Evolutionary conservation across 2,329 filamentous ascomycete species (phyloP).

Genomic region (Colletotrichum ledebouriae): DNA sequence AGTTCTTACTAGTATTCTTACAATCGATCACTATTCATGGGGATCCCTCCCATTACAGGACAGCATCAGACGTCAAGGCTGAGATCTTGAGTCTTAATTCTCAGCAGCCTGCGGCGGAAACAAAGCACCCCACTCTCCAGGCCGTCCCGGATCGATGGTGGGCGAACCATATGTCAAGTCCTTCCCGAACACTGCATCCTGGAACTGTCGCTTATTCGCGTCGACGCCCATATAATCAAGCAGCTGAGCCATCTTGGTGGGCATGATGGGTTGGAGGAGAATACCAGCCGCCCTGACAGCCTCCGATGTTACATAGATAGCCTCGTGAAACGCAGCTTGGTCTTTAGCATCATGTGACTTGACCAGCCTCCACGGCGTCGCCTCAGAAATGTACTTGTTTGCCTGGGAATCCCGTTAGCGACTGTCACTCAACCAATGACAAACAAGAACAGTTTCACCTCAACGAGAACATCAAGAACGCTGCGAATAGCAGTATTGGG

Average conservation of each 20-base stretch:
- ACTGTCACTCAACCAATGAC: neutral
- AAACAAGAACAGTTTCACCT: slow-evolving; percentile 57
- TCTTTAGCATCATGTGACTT: slow-evolving; percentile 53
- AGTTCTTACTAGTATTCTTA: neutral
- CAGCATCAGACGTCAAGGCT: neutral
- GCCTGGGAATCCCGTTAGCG: slow-evolving; percentile 49
- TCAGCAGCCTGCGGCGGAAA: slow-evolving; percentile 35
- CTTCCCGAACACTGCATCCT: slow-evolving; percentile 70
- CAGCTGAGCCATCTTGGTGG: slow-evolving; percentile 77
- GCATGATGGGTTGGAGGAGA: slow-evolving; percentile 92
- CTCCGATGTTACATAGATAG: slow-evolving; percentile 81
- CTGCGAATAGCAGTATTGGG: slow-evolving; percentile 74
- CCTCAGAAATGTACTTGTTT: slow-evolving; percentile 66
- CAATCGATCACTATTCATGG: neutral
- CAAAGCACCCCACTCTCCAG: slow-evolving; percentile 25
- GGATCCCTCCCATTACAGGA: too few species aligned
- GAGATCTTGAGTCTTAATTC: neutral
- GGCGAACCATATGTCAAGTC: slow-evolving; percentile 78
- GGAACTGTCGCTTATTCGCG: slow-evolving; percentile 70
- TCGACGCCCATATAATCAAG: slow-evolving; percentile 84
- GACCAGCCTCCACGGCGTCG: slow-evolving; percentile 76
- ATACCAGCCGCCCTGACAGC: slow-evolving; percentile 84
- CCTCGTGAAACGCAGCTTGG: slow-evolving; percentile 63
- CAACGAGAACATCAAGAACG: slow-evolving; percentile 72
- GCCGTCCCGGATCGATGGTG: neutral